A percentile compares a stretch with the other conserved stretches of the same genome.
phyloP scores from a whole-genome alignment of 306 rosid genomes.

The Spatholobus suberectus region DNA sequence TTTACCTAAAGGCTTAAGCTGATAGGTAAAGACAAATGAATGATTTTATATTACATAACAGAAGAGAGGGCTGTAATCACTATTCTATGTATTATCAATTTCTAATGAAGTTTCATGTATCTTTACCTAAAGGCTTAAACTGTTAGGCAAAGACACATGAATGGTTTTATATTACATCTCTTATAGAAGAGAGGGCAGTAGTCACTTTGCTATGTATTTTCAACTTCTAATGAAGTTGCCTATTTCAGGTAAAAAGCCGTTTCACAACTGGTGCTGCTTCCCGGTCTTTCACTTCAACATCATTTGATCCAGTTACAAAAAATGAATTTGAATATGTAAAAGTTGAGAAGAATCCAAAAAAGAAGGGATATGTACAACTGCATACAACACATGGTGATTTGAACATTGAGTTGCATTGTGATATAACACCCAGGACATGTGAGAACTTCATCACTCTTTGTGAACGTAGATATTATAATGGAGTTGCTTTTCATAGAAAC shows the following conservation, averaged over 20 bases:
- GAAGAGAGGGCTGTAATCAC: background rate
- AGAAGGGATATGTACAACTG: conserved; percentile 93
- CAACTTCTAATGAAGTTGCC: conserved; percentile 37
- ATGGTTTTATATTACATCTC: background rate
- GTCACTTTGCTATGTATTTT: background rate
- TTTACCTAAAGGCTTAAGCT: background rate
- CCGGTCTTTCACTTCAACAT: conserved; percentile 92
- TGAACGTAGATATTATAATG: conserved; percentile 91
- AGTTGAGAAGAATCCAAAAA: conserved; percentile 96
- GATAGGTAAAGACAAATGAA: background rate
- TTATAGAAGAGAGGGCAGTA: background rate
- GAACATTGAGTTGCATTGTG: conserved; percentile 96
- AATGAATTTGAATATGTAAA: conserved; percentile 89
- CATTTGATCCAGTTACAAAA: conserved; percentile 89
- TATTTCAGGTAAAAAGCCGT: conserved; percentile 84
- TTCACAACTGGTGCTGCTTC: conserved; percentile 98
- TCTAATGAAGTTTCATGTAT: conserved; percentile 16
- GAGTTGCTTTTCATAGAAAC: conserved; percentile 89
- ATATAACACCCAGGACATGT: conserved; percentile 88
- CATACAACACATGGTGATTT: conserved; percentile 96
- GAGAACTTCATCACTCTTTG: conserved; percentile 97
- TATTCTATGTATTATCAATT: background rate
- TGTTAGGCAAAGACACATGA: background rate
- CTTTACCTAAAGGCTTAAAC: background rate
- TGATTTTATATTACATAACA: background rate